Base-by-base conservation (phyloP, 495 filamentous ascomycete genomes). In the Neurospora sp. region DNA sequence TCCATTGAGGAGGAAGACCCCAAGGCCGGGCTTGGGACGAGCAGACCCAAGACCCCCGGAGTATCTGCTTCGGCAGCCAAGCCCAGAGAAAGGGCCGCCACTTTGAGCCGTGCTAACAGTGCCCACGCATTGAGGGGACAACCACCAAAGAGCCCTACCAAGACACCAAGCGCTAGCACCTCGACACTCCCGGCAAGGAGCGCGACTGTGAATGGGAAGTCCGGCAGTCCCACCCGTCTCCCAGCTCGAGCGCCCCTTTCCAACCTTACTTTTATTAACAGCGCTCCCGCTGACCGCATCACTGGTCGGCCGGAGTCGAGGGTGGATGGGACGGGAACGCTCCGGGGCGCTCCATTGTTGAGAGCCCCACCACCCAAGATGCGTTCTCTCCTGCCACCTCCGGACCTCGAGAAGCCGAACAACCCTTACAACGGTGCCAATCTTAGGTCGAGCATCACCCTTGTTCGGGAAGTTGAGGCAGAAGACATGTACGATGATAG, bases 401-500 rank as follows among this genome's bases (percentile, higher is more conserved):
- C 91, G 1, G 90, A 89, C 23, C 80, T 88, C 70, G 89, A 90
- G 71, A 90, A 91, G n/a, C 89, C 89, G 1, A 82, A 82, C 39
- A 86, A 86, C 44, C 87, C 87, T 23, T 88, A 89, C 66, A 88
- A 91, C 46, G 88, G 88, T 75, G 86, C 87, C 16, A 93, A 92
- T 75, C 88, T 93, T 39, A 80, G 86, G 70, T 91, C 91, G 4
- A 88, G 85, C 79, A 85, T 86, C 54, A 35, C 54, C 54, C 54
- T 66, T 76, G 92, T 97, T 9, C 89, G 94, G 38, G 90, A 93
- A 40, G 89, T 97, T 41, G 84, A 86, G 72, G 93, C 93, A 0
- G 94, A 98, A 77, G 94, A 98, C 79, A 89, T 91, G 3, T 97
- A 96, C 75, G 91, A 93, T 76, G 94, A 96, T 78, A 82, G 82